Evolutionary conservation across 176 grass and related monocot genomes (phyloP).

Genomic region (Oropetium thomaeum): DNA sequence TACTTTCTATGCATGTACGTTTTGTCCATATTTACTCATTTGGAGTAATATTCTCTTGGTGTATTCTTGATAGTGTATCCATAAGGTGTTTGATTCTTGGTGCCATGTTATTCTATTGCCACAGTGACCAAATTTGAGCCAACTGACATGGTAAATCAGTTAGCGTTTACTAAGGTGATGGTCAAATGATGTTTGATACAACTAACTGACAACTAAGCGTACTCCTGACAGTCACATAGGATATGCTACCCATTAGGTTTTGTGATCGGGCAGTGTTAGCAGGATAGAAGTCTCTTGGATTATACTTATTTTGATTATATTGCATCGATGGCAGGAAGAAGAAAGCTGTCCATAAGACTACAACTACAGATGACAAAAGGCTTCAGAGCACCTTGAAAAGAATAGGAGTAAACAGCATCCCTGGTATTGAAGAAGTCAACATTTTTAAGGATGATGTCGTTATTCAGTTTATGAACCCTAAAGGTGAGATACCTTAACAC

Average conservation of each 20-base stretch:
- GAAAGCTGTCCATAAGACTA: conserved; percentile 99
- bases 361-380: conserved; percentile 97
- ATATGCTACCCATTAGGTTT: not conserved
- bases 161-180: not conserved
- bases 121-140: not conserved
- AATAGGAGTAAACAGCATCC: conserved; percentile 83
- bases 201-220: not conserved
- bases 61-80: not conserved
- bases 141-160: not conserved
- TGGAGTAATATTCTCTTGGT: not conserved
- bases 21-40: not conserved
- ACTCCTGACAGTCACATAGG: not conserved
- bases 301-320: conserved; percentile 6
- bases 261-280: not conserved
- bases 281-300: not conserved
- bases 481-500: conserved; percentile 50
- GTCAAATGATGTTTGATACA: not conserved
- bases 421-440: conserved; percentile 98
- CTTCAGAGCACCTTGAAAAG: conserved; percentile 98
- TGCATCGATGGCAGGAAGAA: conserved; percentile 75
- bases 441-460: conserved; percentile 99
- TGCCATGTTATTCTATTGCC: not conserved
- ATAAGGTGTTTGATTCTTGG: not conserved
- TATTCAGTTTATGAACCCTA: conserved; percentile 95
- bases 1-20: not conserved